Base-by-base conservation (phyloP, 441 rosid species). In the Pelargonium fulgidum region DNA sequence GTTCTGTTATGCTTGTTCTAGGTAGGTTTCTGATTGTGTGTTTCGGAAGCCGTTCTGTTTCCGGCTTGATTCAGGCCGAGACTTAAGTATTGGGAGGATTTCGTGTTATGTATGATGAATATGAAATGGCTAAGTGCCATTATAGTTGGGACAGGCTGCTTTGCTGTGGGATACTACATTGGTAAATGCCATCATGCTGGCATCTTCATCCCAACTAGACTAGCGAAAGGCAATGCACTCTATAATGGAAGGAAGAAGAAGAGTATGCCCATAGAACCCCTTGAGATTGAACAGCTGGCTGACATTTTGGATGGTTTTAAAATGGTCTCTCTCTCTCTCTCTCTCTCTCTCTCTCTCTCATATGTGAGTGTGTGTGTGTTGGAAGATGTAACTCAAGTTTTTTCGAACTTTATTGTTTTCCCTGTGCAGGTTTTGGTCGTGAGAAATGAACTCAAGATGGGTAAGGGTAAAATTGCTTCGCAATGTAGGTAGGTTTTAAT, bases 391-490 rank as follows among this genome's bases (percentile, higher is more conserved):
- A 68, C 47, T 64, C 74, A 64, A 48, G 20, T 58, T 63, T 64
- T 64, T 52, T 70, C 48, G 0, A 61, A 19, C 19, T 36, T 68
- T 67, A 7, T 1, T 41, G 20, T 66, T 58, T 42, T 65, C 7
- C 68, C 5, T 73, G 24, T 75, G 63, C 78, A 91, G 97, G 90
- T 89, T 65, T 85, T 93, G 85, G 92, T 91, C 72, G 99, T 91
- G 74, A 84, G 97, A 73, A 91, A 88, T 73, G 97, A 93, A 83
- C 91, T 93, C 68, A 93, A 90, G 87, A 93, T 91, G 99, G 97
- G 99, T 63, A 91, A 93, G 81, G 99, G 99, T 62, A 93, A 93
- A 86, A 90, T 91, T 81, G 96, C 96, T 9, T 96, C 99, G 41
- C 97, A 93, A 65, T 93, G 97, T 93, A 88, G 97, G 98, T 93